Conservation (phyloP, 768 basidiomycete species). For the Mrakia hoshinonis region DNA sequence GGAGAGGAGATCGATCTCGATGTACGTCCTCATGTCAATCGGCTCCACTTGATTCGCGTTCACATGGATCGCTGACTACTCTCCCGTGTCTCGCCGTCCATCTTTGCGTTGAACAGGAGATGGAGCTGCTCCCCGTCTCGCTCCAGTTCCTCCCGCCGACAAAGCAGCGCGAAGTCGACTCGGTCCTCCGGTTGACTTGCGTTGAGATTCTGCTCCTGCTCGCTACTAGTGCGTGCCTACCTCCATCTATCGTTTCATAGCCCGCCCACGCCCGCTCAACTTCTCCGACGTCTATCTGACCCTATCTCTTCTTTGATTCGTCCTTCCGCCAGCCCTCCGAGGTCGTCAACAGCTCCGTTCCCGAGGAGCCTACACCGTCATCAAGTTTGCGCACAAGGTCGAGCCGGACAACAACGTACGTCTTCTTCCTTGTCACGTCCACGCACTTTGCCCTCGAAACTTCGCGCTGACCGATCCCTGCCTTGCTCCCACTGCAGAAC, state of each 20-base stretch:
- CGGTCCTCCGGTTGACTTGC: constrained; percentile 65
- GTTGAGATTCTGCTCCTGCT: constrained; percentile 84
- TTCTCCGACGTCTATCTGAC: background rate
- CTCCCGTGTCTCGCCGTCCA: background rate
- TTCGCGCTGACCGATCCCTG: background rate
- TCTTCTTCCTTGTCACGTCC: constrained; percentile 16
- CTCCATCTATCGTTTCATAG: background rate
- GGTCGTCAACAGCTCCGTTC: constrained; percentile 71
- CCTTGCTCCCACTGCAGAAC: constrained; percentile 47
- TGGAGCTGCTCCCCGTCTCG: constrained; percentile 72
- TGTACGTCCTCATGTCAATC: constrained; percentile 44
- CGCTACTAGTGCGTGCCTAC: constrained; percentile 55
- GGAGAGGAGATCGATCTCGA: constrained; percentile 92
- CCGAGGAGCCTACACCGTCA: constrained; percentile 77
- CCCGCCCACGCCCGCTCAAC: background rate
- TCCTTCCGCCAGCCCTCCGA: constrained; percentile 50
- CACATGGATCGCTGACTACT: background rate
- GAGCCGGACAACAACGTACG: constrained; percentile 71
- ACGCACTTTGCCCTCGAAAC: background rate
- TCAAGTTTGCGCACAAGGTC: constrained; percentile 64
- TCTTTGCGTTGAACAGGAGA: constrained; percentile 51
- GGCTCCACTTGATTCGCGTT: background rate
- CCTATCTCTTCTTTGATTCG: background rate
- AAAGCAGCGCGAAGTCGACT: constrained; percentile 74
- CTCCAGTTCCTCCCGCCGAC: constrained; percentile 80